Evolutionary conservation across 768 basidiomycete genomes (phyloP).

Genomic region (Boletus rex-veris): DNA sequence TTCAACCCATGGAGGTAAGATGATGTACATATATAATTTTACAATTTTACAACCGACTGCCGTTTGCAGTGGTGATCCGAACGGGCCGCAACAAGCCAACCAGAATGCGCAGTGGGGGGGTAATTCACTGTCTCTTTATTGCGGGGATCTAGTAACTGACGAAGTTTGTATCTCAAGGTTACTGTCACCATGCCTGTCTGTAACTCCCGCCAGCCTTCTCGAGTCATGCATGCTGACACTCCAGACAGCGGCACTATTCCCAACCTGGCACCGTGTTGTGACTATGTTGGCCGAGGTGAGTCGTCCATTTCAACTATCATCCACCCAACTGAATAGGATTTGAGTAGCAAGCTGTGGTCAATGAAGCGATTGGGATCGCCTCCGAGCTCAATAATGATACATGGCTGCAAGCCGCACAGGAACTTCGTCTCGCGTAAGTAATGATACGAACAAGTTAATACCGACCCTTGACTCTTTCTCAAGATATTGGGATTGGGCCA

Average conservation of each 20-base stretch:
- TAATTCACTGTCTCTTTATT: neutral
- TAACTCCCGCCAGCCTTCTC: neutral
- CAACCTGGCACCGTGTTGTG: conserved; percentile 18
- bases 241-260: conserved; percentile 17
- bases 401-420: conserved; percentile 13
- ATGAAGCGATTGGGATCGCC: conserved; percentile 14
- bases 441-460: neutral
- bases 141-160: neutral
- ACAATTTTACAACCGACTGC: neutral
- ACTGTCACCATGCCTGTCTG: conserved; percentile 19
- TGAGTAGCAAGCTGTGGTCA: conserved; percentile 17
- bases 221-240: neutral
- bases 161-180: conserved; percentile 6
- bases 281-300: conserved; percentile 13
- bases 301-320: neutral
- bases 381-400: neutral
- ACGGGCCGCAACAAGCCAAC: conserved; percentile 5
- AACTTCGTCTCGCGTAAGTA: conserved; percentile 19
- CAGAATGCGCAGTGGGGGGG: conserved; percentile 8
- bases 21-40: neutral
- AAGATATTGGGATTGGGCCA: conserved; percentile 21
- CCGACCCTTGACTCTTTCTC: neutral
- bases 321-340: too few relatives aligned
- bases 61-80: conserved; percentile 16
- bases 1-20: conserved; percentile 10